Percentiles rank a stretch among this genome's conserved stretches.
Conservation (phyloP, 495 filamentous ascomycete species). For the Lophiotrema nucula region DNA sequence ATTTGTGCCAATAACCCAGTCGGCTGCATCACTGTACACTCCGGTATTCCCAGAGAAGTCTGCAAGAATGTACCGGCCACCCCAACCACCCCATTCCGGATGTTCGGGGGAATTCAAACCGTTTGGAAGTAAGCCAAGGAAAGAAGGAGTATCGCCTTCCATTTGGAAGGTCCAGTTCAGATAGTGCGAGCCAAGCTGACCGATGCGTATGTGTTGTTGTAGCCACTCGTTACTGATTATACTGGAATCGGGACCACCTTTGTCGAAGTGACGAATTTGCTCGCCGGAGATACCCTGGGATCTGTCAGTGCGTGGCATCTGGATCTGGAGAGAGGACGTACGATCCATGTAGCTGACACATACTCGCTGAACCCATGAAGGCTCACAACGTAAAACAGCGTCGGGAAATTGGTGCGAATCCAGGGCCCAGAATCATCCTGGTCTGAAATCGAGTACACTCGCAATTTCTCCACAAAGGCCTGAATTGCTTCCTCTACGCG, state of each 20-base stretch:
- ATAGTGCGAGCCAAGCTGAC: too few relatives aligned
- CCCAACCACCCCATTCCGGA: conserved; percentile 2
- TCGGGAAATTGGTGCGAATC: background rate
- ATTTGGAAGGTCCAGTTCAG: background rate
- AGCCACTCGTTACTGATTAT: too few relatives aligned
- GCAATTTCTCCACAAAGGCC: background rate
- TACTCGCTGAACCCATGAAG: conserved; percentile 10
- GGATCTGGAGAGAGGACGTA: too few relatives aligned
- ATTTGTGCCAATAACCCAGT: background rate
- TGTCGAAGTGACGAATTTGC: background rate
- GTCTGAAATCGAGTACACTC: conserved; percentile 13
- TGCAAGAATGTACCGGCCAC: background rate
- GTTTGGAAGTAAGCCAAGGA: background rate
- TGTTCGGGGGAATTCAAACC: background rate
- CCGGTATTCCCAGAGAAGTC: background rate
- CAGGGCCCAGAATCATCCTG: conserved; percentile 5
- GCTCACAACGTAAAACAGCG: conserved; percentile 7
- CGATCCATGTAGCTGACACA: background rate
- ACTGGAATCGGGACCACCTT: background rate
- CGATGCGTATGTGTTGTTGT: too few relatives aligned
- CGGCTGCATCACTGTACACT: background rate
- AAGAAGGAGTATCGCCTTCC: conserved; percentile 6
- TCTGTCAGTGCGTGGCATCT: too few relatives aligned
- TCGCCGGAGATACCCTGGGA: conserved; percentile 12
- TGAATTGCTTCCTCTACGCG: background rate